Conservation (phyloP, 140 eudicot genomes). For the Bidens hawaiensis region DNA sequence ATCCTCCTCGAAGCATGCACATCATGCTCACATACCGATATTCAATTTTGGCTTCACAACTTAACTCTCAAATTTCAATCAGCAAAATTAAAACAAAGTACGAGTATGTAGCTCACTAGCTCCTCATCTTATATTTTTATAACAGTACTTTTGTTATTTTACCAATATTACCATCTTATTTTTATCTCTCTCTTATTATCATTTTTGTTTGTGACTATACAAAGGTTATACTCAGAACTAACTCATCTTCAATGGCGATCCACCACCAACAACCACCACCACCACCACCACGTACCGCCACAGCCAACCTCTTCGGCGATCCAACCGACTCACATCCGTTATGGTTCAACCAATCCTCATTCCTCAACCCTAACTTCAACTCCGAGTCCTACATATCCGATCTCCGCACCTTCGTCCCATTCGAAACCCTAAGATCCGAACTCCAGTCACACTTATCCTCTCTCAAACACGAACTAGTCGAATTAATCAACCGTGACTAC, state of each 20-base stretch:
- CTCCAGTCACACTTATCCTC: slow-evolving; percentile 80
- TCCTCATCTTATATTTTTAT: no score
- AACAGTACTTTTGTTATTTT: no score
- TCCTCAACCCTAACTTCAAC: slow-evolving; percentile 67
- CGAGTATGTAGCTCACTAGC: no score
- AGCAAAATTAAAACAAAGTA: no score
- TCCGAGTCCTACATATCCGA: slow-evolving; percentile 86
- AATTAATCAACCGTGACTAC: slow-evolving; percentile 81
- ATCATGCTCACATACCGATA: no score
- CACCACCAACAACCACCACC: slow-evolving; percentile 29
- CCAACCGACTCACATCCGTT: slow-evolving; percentile 70
- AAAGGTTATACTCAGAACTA: not conserved
- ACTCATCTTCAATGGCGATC: slow-evolving; percentile 25
- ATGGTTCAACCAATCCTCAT: slow-evolving; percentile 82
- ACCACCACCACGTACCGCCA: slow-evolving; percentile 43
- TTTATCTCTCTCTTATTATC: no score
- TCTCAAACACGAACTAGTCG: slow-evolving; percentile 71
- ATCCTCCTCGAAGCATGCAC: no score
- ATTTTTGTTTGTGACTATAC: not conserved
- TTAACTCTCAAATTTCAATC: no score
- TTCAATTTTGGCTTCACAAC: no score
- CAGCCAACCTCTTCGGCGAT: slow-evolving; percentile 90
- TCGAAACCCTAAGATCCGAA: slow-evolving; percentile 89
- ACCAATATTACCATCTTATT: no score
- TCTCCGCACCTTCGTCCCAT: slow-evolving; percentile 93